Conservation (phyloP, 2,329 filamentous ascomycete genomes). For the Lachnellula subtilissima region DNA sequence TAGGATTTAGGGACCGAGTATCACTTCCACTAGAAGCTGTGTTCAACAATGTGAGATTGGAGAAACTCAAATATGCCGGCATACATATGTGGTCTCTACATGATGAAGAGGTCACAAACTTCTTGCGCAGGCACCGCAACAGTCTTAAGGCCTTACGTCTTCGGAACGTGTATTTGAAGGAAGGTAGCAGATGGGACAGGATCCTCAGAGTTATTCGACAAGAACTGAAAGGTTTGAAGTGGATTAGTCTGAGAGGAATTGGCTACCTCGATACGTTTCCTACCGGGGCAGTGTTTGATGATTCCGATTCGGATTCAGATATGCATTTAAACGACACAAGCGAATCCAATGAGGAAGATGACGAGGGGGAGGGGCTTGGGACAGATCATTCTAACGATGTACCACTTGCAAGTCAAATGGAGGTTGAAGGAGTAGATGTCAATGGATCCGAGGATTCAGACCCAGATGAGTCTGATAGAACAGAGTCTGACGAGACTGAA, state of each 20-base stretch:
- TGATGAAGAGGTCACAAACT: constrained; percentile 53
- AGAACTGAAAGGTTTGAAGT: constrained; percentile 53
- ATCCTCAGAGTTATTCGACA: constrained; percentile 52
- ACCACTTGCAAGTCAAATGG: constrained; percentile 18
- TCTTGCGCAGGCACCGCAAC: constrained; percentile 51
- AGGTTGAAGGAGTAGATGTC: constrained; percentile 23
- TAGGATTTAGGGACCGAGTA: constrained; percentile 58
- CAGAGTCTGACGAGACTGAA: constrained; percentile 1
- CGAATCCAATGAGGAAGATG: constrained; percentile 35
- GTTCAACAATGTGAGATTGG: constrained; percentile 59
- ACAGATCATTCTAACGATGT: constrained; percentile 12
- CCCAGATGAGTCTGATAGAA: constrained; percentile 9
- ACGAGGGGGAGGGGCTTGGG: background rate
- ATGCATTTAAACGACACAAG: constrained; percentile 44
- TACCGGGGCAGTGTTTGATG: constrained; percentile 39
- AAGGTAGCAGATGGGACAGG: constrained; percentile 56
- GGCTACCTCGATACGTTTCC: constrained; percentile 44
- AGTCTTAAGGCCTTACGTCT: constrained; percentile 55
- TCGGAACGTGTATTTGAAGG: constrained; percentile 55
- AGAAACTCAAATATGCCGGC: constrained; percentile 57
- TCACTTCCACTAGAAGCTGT: constrained; percentile 53
- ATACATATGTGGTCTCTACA: constrained; percentile 60
- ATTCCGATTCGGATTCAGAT: constrained; percentile 41
- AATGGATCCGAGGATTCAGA: constrained; percentile 26
- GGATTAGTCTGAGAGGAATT: constrained; percentile 57